Evolutionary conservation across 2,329 filamentous ascomycete genomes (phyloP).

Genomic region (Teratosphaeriaceae sp.): DNA sequence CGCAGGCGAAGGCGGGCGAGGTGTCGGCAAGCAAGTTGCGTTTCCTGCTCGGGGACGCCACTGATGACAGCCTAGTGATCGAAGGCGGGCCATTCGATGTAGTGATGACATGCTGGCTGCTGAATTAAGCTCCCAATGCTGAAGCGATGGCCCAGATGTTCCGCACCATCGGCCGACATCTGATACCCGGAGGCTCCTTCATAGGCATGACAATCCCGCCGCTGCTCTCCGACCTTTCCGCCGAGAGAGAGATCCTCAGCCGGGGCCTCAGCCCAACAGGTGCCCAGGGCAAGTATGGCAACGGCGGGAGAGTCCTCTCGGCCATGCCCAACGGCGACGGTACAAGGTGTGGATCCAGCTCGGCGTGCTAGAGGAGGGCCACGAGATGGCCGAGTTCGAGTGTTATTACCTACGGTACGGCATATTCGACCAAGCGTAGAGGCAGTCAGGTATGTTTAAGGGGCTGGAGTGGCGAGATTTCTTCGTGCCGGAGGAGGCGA

Average conservation of each 20-base stretch:
- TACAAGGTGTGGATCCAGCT: background rate
- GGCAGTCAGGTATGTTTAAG: background rate
- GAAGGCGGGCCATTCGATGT: slow-evolving; percentile 3
- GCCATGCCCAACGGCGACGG: background rate
- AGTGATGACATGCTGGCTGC: slow-evolving; percentile 1
- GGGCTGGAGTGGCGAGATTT: background rate
- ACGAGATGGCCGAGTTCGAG: background rate
- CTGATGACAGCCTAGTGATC: background rate
- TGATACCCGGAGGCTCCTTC: slow-evolving; percentile 1
- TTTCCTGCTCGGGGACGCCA: background rate
- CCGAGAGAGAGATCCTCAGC: background rate
- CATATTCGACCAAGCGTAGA: background rate
- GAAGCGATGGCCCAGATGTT: background rate
- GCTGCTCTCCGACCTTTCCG: background rate
- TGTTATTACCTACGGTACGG: background rate
- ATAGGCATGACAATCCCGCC: background rate
- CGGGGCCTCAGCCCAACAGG: background rate
- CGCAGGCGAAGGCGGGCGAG: background rate
- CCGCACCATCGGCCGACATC: background rate
- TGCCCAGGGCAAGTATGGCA: background rate
- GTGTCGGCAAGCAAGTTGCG: background rate
- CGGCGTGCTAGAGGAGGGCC: background rate
- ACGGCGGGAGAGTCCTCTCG: background rate
- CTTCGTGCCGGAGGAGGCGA: background rate
- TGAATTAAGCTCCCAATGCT: slow-evolving; percentile 3